Conservation (phyloP, 805 yeast genomes). For the Yarrowia divulgata region DNA sequence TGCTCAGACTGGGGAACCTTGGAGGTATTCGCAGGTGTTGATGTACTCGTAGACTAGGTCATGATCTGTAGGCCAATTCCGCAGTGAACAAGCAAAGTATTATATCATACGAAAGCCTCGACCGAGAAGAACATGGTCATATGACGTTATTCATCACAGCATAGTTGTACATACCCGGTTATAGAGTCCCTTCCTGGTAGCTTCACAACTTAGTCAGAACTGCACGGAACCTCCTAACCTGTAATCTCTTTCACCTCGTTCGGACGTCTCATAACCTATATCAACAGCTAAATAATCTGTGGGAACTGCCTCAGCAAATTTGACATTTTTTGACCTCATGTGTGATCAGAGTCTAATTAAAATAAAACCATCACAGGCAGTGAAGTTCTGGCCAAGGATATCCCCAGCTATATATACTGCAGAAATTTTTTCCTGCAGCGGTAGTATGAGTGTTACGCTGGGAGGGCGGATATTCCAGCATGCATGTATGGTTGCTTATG, state of each 20-base stretch:
- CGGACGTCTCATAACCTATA: no score
- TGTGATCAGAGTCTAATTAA: constrained; percentile 39
- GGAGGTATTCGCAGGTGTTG: no score
- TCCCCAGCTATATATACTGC: constrained; percentile 10
- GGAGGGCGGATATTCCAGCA: neutral
- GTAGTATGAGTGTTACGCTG: neutral
- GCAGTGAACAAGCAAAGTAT: no score
- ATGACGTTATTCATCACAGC: no score
- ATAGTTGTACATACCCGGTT: no score
- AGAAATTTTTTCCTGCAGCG: constrained; percentile 17
- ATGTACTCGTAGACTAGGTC: no score
- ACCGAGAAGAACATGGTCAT: no score
- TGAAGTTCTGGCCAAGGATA: neutral
- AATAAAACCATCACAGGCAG: constrained; percentile 38
- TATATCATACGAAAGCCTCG: no score
- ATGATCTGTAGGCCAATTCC: no score
- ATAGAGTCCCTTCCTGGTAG: no score
- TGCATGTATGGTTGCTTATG: neutral
- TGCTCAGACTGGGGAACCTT: no score
- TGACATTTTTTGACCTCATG: constrained; percentile 39
- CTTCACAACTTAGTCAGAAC: no score
- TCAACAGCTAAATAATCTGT: neutral
- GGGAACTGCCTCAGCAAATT: constrained; percentile 38
- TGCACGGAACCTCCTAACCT: neutral
- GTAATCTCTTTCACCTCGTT: neutral